A percentile compares a stretch with the other conserved stretches of the same genome.
phyloP scores from a whole-genome alignment of 345 rosid genomes.

The Aquilaria sinensis region DNA sequence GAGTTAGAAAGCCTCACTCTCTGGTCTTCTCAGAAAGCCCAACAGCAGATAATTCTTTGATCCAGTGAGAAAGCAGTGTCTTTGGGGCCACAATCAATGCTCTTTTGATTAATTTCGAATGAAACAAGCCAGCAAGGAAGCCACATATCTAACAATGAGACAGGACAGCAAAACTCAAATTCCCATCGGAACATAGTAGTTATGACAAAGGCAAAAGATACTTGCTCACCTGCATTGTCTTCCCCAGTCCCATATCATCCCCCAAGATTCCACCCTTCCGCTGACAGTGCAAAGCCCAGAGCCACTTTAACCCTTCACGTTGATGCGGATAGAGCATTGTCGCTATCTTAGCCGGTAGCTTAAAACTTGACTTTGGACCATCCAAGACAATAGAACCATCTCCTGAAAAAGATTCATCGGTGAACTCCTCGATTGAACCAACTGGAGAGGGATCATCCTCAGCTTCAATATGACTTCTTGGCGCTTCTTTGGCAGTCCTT shows the following conservation, averaged over 20 bases:
- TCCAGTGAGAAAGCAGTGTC: constrained; percentile 92
- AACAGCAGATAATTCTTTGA: constrained; percentile 80
- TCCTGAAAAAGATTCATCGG: constrained; percentile 24
- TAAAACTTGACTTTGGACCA: constrained; percentile 44
- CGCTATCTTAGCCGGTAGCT: constrained; percentile 49
- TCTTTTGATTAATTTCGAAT: constrained; percentile 72
- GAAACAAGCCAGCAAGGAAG: constrained; percentile 85
- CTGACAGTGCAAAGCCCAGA: constrained; percentile 88
- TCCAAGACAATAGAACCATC: constrained; percentile 47
- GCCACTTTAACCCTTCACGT: constrained; percentile 86
- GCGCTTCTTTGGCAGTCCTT: constrained; percentile 20
- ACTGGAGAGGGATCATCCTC: constrained; percentile 21
- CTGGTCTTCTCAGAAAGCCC: constrained; percentile 80
- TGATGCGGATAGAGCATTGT: constrained; percentile 79
- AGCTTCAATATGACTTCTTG: constrained; percentile 18
- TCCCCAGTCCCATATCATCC: constrained; percentile 98
- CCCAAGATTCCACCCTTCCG: constrained; percentile 97
- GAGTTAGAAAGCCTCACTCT: constrained; percentile 55
- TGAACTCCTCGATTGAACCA: constrained; percentile 28
- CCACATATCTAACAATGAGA: constrained; percentile 69
- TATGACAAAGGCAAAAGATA: not conserved
- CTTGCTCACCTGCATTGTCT: constrained; percentile 92
- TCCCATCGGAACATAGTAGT: not conserved
- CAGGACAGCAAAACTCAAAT: constrained; percentile 14
- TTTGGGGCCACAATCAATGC: constrained; percentile 90